These are phyloP conservation scores for Bassia scoparia DNA, from an alignment of 148 eudicot genomes.

Conservation along the genomic window DNA sequence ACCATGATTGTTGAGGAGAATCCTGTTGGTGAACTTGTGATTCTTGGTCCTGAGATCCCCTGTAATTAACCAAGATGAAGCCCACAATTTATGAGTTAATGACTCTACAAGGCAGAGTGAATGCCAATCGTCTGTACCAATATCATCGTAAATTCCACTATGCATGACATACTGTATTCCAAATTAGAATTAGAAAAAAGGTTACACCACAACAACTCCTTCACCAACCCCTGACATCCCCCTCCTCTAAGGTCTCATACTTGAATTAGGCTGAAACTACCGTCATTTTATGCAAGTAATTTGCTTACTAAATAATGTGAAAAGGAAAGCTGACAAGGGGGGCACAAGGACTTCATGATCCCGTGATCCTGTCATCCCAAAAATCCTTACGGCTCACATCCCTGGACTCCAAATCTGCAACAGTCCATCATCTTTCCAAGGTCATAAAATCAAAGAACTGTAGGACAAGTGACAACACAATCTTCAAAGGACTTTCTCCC, in stretches of 20 bases:
- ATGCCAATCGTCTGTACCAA: not conserved
- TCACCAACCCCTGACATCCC: too few relatives aligned
- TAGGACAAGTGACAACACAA: not conserved
- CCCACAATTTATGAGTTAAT: not conserved
- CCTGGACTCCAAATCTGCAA: too few relatives aligned
- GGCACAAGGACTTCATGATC: not conserved
- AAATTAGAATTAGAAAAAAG: not conserved
- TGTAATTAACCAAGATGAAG: constrained; percentile 23
- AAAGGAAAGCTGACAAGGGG: not conserved
- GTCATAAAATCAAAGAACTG: not conserved
- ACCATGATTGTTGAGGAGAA: constrained; percentile 60
- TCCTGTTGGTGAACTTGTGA: constrained; percentile 59
- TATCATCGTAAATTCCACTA: not conserved
- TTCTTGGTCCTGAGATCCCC: constrained; percentile 87
- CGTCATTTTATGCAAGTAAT: too few relatives aligned
- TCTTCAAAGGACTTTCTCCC: not conserved
- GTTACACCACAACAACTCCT: not conserved
- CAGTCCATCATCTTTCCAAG: too few relatives aligned
- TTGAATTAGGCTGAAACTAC: too few relatives aligned
- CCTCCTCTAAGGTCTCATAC: too few relatives aligned
- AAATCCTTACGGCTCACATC: too few relatives aligned
- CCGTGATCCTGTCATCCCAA: too few relatives aligned
- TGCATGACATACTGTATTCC: not conserved
- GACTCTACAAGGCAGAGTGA: not conserved
- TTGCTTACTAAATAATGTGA: too few relatives aligned